These are phyloP conservation scores for Talaromyces rugulosus DNA, from an alignment of 2,329 filamentous ascomycete species.

Conservation along the genomic window DNA sequence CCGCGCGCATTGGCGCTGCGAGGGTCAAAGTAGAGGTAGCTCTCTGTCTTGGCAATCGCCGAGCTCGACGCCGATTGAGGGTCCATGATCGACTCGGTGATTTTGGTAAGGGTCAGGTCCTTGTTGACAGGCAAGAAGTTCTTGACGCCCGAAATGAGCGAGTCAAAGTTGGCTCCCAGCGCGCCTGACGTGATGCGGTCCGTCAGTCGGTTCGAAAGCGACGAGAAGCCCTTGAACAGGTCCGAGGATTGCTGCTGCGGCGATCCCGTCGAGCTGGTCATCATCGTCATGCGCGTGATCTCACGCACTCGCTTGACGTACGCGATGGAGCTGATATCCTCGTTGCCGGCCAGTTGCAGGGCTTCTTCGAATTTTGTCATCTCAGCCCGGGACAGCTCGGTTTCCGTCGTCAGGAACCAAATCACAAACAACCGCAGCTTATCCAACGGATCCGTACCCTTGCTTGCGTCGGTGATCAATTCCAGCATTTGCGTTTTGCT, in stretches of 20 bases:
- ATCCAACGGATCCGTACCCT: slow-evolving; percentile 79
- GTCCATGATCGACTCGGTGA: slow-evolving; percentile 97
- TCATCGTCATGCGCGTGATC: slow-evolving; percentile 96
- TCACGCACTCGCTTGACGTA: slow-evolving; percentile 90
- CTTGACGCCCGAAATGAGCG: slow-evolving; percentile 91
- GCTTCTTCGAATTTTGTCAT: slow-evolving; percentile 84
- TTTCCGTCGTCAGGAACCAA: slow-evolving; percentile 92
- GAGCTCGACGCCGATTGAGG: slow-evolving; percentile 82
- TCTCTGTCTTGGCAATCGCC: slow-evolving; percentile 92
- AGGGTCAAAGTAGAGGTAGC: slow-evolving; percentile 96
- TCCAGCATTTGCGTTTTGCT: slow-evolving; percentile 86
- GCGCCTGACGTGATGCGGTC: slow-evolving; percentile 92
- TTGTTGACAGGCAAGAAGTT: slow-evolving; percentile 96
- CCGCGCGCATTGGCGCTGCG: slow-evolving; percentile 88
- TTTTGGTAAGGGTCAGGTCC: slow-evolving; percentile 94
- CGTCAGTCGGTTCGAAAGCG: slow-evolving; percentile 84
- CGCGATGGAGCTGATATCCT: slow-evolving; percentile 70
- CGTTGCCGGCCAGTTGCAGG: slow-evolving; percentile 65
- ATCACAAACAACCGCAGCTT: slow-evolving; percentile 94
- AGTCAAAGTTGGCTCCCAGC: slow-evolving; percentile 82
- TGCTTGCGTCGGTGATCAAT: slow-evolving; percentile 72
- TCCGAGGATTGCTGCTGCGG: slow-evolving; percentile 61
- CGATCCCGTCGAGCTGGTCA: slow-evolving; percentile 74
- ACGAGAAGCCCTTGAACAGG: slow-evolving; percentile 89
- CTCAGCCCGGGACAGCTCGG: slow-evolving; percentile 76